Evolutionary conservation across 768 basidiomycete species (phyloP).

Genomic region (Erythrobasidium yunnanense): DNA sequence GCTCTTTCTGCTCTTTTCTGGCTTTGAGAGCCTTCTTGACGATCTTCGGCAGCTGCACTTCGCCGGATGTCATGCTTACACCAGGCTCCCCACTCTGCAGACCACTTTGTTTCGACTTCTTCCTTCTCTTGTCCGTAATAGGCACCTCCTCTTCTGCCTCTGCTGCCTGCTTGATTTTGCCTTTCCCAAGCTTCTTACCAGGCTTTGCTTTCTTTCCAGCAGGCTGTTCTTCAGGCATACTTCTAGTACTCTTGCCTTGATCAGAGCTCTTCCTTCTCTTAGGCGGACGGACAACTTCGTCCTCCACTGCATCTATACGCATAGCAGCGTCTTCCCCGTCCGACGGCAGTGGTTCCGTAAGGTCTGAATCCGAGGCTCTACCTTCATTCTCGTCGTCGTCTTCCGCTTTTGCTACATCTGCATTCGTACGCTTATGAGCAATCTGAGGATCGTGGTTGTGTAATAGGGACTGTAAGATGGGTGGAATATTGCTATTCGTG

Average conservation of each 20-base stretch:
- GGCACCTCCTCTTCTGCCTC: neutral
- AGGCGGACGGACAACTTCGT: constrained; percentile 16
- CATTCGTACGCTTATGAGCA: neutral
- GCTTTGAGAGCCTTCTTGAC: neutral
- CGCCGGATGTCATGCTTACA: too few relatives aligned
- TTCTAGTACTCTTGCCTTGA: neutral
- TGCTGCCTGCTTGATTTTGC: neutral
- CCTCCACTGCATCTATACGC: neutral
- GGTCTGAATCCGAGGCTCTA: constrained; percentile 7
- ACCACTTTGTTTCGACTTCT: too few relatives aligned
- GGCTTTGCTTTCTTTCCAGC: neutral
- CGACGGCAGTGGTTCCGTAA: constrained; percentile 20
- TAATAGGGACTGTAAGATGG: neutral
- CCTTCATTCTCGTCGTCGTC: neutral
- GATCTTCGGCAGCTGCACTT: neutral
- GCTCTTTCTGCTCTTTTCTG: neutral
- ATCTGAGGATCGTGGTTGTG: neutral
- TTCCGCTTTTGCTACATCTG: neutral
- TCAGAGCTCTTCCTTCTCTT: neutral
- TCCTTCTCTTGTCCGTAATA: neutral
- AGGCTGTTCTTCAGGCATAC: neutral
- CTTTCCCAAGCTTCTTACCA: neutral
- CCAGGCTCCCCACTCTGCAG: too few relatives aligned
- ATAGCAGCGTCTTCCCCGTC: constrained; percentile 2
- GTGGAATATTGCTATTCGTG: neutral